Evolutionary conservation across 2,329 filamentous ascomycete species (phyloP).

Genomic region (Myrmaecium sp.): DNA sequence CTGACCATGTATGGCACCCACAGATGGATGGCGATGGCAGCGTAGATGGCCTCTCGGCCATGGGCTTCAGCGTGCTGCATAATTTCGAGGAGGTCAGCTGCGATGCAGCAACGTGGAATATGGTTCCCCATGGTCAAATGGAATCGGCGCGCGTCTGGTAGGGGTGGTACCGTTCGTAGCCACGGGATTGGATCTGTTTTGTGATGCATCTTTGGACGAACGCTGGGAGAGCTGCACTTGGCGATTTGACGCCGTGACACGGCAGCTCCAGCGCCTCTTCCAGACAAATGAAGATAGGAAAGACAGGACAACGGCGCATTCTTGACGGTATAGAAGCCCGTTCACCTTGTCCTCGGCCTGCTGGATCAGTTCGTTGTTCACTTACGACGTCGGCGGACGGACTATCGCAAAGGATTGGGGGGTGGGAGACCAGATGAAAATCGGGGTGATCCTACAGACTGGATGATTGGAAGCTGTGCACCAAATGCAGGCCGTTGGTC

Average conservation of each 20-base stretch:
- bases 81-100: constrained; percentile 68
- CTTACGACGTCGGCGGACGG: too few species aligned
- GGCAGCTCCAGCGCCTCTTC: not conserved
- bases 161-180: not conserved
- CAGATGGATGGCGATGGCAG: constrained; percentile 57
- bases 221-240: not conserved
- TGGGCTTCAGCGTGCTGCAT: constrained; percentile 68
- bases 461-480: too few species aligned
- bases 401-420: too few species aligned
- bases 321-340: too few species aligned
- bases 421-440: too few species aligned
- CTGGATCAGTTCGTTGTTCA: too few species aligned
- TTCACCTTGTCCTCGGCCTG: too few species aligned
- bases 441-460: too few species aligned
- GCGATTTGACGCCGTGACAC: too few species aligned
- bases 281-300: constrained; percentile 1
- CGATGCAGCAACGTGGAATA: constrained; percentile 44
- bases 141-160: constrained; percentile 14
- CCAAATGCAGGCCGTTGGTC: too few species aligned
- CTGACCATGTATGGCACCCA: constrained; percentile 12
- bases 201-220: not conserved
- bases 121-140: too few species aligned
- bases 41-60: constrained; percentile 54
- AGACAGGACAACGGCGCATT: too few species aligned
- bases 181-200: not conserved